phyloP scores from a whole-genome alignment of 2,329 filamentous ascomycete genomes.

The Fulvia fulva region DNA sequence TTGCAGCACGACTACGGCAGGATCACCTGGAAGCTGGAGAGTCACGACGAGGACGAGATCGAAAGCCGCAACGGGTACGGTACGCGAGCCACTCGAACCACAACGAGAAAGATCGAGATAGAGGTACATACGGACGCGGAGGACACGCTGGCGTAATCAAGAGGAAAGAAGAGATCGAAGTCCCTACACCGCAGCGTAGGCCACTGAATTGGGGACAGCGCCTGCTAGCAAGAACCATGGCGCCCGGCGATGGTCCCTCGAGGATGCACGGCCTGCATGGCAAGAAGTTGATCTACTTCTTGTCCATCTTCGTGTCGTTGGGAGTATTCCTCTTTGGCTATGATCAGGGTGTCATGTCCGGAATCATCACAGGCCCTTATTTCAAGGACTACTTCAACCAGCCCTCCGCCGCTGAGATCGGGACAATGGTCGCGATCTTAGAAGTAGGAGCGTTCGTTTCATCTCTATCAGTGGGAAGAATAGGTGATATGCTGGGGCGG shows the following conservation, averaged over 20 bases:
- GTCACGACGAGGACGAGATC: slow-evolving; percentile 15
- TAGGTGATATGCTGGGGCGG: slow-evolving; percentile 88
- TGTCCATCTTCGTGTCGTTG: slow-evolving; percentile 45
- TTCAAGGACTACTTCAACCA: slow-evolving; percentile 93
- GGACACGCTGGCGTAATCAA: slow-evolving; percentile 45
- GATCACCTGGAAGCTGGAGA: slow-evolving; percentile 57
- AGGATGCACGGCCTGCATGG: slow-evolving; percentile 89
- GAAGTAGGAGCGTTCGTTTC: slow-evolving; percentile 90
- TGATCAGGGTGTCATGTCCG: slow-evolving; percentile 86
- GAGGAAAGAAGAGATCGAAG: slow-evolving; percentile 68
- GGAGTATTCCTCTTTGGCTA: slow-evolving; percentile 88
- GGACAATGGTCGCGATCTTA: slow-evolving; percentile 96
- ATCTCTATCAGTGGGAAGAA: slow-evolving; percentile 77
- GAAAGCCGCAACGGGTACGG: slow-evolving; percentile 59
- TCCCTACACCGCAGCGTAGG: slow-evolving; percentile 65
- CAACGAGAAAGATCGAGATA: slow-evolving; percentile 35
- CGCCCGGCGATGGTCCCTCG: slow-evolving; percentile 63
- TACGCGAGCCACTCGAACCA: slow-evolving; percentile 49
- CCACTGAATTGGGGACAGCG: slow-evolving; percentile 64
- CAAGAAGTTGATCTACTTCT: slow-evolving; percentile 80
- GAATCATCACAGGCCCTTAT: slow-evolving; percentile 65
- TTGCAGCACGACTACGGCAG: slow-evolving; percentile 65
- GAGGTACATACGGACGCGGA: not conserved
- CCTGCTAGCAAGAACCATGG: slow-evolving; percentile 79
- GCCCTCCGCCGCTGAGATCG: slow-evolving; percentile 79